phyloP scores from a whole-genome alignment of 1,284 basidiomycete species.

The Pseudozyma hubeiensis region DNA sequence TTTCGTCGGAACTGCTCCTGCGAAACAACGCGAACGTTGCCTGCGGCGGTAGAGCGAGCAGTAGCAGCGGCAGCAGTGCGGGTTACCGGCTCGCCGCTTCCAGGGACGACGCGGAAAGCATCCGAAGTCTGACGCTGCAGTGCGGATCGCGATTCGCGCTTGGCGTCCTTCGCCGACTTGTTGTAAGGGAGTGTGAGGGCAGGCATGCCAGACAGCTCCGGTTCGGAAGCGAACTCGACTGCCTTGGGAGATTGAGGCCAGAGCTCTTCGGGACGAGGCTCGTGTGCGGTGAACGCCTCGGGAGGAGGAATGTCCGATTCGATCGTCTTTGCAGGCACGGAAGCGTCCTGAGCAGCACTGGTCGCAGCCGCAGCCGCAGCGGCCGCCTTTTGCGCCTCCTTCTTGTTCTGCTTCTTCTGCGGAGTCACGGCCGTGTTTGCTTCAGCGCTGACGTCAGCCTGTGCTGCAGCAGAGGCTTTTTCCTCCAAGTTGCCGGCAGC shows the following conservation, averaged over 20 bases:
- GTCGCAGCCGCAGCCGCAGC: conserved; percentile 14
- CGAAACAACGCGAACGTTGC: conserved; percentile 56
- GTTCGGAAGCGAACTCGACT: conserved; percentile 61
- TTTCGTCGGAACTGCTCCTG: conserved; percentile 54
- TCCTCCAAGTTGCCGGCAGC: conserved; percentile 6
- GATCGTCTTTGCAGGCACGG: conserved; percentile 13
- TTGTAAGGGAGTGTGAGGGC: conserved; percentile 17
- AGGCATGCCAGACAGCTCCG: conserved; percentile 45
- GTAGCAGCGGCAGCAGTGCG: conserved; percentile 26
- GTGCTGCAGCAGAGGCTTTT: neutral
- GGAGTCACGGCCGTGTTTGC: conserved; percentile 13
- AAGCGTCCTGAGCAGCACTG: conserved; percentile 6
- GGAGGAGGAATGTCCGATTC: conserved; percentile 27
- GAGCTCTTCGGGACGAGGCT: conserved; percentile 54
- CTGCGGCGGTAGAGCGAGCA: conserved; percentile 35
- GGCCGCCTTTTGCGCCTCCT: conserved; percentile 32
- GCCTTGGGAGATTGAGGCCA: conserved; percentile 63
- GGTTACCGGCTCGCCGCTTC: conserved; percentile 26
- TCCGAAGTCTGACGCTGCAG: conserved; percentile 29
- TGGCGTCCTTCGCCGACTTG: conserved; percentile 30
- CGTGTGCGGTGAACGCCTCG: conserved; percentile 27
- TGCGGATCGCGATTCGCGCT: conserved; percentile 38
- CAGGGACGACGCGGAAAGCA: conserved; percentile 11
- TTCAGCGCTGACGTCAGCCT: conserved; percentile 6
- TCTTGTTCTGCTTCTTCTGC: conserved; percentile 32